Conservation (phyloP, 140 eudicot genomes). For the Ambrosia hybrid region DNA sequence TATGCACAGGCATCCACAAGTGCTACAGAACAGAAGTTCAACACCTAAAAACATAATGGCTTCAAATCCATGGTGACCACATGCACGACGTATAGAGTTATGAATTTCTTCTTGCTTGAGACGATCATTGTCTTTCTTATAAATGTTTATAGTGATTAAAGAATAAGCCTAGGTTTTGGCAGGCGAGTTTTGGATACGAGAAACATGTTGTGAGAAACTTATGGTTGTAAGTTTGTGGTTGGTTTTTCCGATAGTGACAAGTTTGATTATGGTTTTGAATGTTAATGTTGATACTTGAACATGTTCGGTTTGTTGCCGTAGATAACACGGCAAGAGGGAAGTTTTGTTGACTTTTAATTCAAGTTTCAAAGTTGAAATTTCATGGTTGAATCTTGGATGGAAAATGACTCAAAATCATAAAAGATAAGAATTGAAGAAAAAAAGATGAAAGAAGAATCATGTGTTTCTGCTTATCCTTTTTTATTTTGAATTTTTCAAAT, state of each 20-base stretch:
- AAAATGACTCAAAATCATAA: constrained; percentile 23
- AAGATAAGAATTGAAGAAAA: constrained; percentile 31
- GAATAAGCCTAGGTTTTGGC: constrained; percentile 34
- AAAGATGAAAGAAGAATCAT: constrained; percentile 38
- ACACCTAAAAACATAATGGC: constrained; percentile 38
- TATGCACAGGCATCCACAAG: constrained; percentile 63
- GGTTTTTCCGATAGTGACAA: constrained; percentile 26
- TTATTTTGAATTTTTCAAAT: not conserved
- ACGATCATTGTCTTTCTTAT: constrained; percentile 27
- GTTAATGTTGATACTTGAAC: constrained; percentile 14
- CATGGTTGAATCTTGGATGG: constrained; percentile 26
- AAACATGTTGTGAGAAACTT: constrained; percentile 29
- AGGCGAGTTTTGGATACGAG: constrained; percentile 22
- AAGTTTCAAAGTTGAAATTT: not conserved
- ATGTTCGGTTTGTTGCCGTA: constrained; percentile 14
- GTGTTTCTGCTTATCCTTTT: not conserved
- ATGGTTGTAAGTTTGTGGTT: constrained; percentile 40
- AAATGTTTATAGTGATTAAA: constrained; percentile 33
- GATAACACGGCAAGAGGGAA: constrained; percentile 24
- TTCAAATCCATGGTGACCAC: constrained; percentile 20
- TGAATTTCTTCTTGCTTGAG: constrained; percentile 24
- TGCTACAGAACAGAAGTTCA: constrained; percentile 65
- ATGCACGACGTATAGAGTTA: constrained; percentile 57
- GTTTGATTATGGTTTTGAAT: constrained; percentile 11
- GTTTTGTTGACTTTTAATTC: constrained; percentile 10